A percentile compares a stretch with the other conserved stretches of the same genome.
Conservation (phyloP, 2,329 filamentous ascomycete genomes). For the Ceratocystis ficicola region DNA sequence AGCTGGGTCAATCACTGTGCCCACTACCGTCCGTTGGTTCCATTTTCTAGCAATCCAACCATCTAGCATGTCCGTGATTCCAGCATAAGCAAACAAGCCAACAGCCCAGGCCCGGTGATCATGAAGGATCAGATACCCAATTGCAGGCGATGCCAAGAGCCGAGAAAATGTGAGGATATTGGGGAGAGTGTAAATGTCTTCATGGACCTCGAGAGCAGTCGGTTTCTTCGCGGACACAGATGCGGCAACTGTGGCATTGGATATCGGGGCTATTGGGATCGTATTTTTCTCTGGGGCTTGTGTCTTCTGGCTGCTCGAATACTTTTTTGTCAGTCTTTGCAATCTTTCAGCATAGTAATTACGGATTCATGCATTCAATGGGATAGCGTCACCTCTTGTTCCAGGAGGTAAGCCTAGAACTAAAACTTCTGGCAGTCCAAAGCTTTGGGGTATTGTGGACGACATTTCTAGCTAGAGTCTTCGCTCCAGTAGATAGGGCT, state of each 20-base stretch:
- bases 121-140: conserved; percentile 80
- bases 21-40: conserved; percentile 84
- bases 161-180: conserved; percentile 85
- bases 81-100: conserved; percentile 81
- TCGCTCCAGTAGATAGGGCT: not conserved
- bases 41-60: conserved; percentile 85
- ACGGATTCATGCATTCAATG: not conserved
- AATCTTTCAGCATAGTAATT: not conserved
- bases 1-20: conserved; percentile 90
- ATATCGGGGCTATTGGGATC: not conserved
- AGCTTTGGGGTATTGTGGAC: not conserved
- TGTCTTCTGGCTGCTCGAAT: not conserved
- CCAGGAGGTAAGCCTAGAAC: not conserved
- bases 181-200: conserved; percentile 95
- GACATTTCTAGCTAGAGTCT: not conserved
- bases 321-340: conserved; percentile 1
- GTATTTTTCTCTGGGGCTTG: not conserved
- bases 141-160: conserved; percentile 65
- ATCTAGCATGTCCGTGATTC: conserved; percentile 81
- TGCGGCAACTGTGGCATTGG: not conserved
- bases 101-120: conserved; percentile 69
- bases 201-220: conserved; percentile 37
- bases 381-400: conserved; percentile 4
- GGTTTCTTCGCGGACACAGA: conserved; percentile 20
- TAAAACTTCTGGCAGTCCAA: not conserved